These are phyloP conservation scores for Clarkia xantiana DNA, from an alignment of 345 rosid genomes.

Conservation along the genomic window DNA sequence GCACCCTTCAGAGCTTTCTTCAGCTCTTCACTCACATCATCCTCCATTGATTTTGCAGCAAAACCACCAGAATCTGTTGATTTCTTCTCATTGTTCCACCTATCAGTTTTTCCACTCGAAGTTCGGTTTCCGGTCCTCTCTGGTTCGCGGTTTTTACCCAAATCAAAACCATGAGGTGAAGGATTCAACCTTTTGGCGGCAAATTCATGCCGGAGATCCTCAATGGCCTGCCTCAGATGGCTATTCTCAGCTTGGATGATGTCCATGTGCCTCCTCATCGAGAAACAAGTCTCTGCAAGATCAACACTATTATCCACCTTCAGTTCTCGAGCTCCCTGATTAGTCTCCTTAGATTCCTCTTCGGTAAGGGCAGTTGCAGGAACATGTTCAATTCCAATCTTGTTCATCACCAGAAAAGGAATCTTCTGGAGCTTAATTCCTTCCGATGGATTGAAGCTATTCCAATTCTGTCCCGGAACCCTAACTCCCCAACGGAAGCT, in stretches of 20 bases:
- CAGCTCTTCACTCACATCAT: slow-evolving; percentile 45
- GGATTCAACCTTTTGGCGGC: slow-evolving; percentile 11
- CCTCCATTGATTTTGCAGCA: slow-evolving; percentile 21
- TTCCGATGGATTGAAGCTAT: slow-evolving; percentile 20
- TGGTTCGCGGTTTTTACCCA: slow-evolving; percentile 25
- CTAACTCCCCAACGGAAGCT: slow-evolving; percentile 88
- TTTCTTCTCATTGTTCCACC: slow-evolving; percentile 38
- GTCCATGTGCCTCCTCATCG: slow-evolving; percentile 50
- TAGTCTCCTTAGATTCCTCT: slow-evolving; percentile 5
- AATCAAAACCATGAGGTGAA: slow-evolving; percentile 16
- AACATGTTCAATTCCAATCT: slow-evolving; percentile 79
- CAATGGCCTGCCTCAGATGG: slow-evolving; percentile 48
- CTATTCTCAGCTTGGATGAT: slow-evolving; percentile 53
- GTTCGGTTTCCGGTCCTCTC: slow-evolving; percentile 30
- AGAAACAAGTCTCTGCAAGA: slow-evolving; percentile 35
- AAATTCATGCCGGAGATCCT: slow-evolving; percentile 53
- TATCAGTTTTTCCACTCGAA: slow-evolving; percentile 14
- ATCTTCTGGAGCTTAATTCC: slow-evolving; percentile 44
- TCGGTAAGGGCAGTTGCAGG: slow-evolving; percentile 18
- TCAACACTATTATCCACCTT: slow-evolving; percentile 15
- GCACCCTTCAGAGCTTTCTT: slow-evolving; percentile 53
- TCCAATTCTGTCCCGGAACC: slow-evolving; percentile 53
- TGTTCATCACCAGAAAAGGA: slow-evolving; percentile 73
- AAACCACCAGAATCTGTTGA: slow-evolving; percentile 7
- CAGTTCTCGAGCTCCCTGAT: slow-evolving; percentile 3